These are phyloP conservation scores for Aegilops bicornis DNA, from an alignment of 176 grass and related monocot species.

Conservation along the genomic window DNA sequence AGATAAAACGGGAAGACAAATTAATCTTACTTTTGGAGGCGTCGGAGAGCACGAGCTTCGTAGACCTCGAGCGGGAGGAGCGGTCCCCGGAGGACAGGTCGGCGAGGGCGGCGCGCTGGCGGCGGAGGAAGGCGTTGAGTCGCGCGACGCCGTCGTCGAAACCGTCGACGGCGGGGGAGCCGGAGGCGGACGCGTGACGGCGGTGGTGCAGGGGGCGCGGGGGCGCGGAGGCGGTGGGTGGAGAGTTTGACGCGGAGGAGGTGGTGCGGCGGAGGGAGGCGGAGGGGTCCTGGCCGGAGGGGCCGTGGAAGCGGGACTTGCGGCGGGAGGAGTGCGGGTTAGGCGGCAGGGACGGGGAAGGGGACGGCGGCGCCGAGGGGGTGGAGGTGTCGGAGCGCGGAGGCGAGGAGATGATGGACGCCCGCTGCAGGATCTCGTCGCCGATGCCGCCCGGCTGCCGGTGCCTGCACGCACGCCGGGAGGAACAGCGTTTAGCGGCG, in stretches of 20 bases:
- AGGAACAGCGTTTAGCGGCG: background rate
- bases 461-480: slow-evolving; percentile 38
- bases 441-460: slow-evolving; percentile 48
- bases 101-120: slow-evolving; percentile 43
- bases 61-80: slow-evolving; percentile 3
- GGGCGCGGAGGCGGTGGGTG: background rate
- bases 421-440: slow-evolving; percentile 67
- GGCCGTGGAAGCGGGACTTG: slow-evolving; percentile 65
- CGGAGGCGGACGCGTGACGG: slow-evolving; percentile 11
- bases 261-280: slow-evolving; percentile 7
- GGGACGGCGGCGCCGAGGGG: slow-evolving; percentile 8
- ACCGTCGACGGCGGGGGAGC: slow-evolving; percentile 13
- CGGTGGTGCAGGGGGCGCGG: slow-evolving; percentile 30
- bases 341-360: slow-evolving; percentile 40
- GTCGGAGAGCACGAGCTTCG: slow-evolving; percentile 59
- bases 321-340: slow-evolving; percentile 50
- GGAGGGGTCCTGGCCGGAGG: background rate
- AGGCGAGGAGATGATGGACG: slow-evolving; percentile 46
- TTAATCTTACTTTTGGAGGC: slow-evolving; percentile 48
- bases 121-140: slow-evolving; percentile 64
- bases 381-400: slow-evolving; percentile 10
- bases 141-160: slow-evolving; percentile 30
- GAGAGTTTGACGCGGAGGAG: slow-evolving; percentile 8
- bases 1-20: background rate
- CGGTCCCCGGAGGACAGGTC: slow-evolving; percentile 32